A percentile compares a stretch with the other conserved stretches of the same genome.
Conservation (phyloP, 495 filamentous ascomycete genomes). For the Aspergillus ellipticus region DNA sequence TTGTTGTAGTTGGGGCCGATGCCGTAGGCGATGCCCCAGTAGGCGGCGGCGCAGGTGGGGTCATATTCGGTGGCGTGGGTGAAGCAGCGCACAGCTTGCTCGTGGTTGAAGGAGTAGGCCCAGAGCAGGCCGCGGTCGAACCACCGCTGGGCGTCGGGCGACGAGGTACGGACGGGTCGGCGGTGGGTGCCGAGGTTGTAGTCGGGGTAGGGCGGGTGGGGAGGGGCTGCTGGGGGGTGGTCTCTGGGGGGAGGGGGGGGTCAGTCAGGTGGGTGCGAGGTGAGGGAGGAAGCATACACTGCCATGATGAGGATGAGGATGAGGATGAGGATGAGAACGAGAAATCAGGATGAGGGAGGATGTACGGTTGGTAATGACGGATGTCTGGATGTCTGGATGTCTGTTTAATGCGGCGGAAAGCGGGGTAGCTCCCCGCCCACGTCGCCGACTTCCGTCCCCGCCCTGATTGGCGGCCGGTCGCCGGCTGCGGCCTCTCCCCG, state of each 20-base stretch:
- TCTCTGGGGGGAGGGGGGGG: not conserved
- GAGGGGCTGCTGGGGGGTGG: not conserved
- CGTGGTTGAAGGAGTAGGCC: slow-evolving; percentile 37
- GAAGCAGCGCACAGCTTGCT: slow-evolving; percentile 23
- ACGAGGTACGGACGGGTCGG: slow-evolving; percentile 1
- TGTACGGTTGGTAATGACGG: too few species aligned
- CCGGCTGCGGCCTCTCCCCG: too few species aligned
- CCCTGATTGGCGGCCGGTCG: too few species aligned
- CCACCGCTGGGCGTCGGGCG: slow-evolving; percentile 26
- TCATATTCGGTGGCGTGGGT: slow-evolving; percentile 29
- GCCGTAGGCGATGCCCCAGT: slow-evolving; percentile 63
- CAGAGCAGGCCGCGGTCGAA: slow-evolving; percentile 35
- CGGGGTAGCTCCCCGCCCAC: too few species aligned
- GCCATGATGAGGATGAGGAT: not conserved
- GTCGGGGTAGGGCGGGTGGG: not conserved
- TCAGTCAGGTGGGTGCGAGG: not conserved
- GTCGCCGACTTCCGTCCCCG: too few species aligned
- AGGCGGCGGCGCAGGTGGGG: slow-evolving; percentile 53
- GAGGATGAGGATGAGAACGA: not conserved
- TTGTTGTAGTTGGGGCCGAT: slow-evolving; percentile 71
- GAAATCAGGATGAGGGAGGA: not conserved
- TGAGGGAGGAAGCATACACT: not conserved
- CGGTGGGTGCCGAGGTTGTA: slow-evolving; percentile 7
- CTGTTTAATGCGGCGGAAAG: too few species aligned
- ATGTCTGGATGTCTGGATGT: too few species aligned